phyloP scores from a whole-genome alignment of 495 filamentous ascomycete genomes.

The Niebla homalea region DNA sequence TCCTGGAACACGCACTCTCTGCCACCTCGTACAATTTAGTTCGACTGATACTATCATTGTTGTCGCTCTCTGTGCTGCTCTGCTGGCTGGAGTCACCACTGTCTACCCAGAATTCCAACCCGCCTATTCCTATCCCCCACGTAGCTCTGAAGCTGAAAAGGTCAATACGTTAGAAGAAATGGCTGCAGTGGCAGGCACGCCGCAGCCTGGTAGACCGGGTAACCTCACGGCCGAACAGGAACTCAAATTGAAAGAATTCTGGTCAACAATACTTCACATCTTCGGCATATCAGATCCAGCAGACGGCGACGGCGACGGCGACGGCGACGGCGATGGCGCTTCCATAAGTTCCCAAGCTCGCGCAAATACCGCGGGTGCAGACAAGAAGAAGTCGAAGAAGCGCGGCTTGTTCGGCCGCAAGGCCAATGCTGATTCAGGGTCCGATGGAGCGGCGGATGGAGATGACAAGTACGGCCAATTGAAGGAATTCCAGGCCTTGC shows the following conservation, averaged over 20 bases:
- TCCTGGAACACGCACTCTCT: not conserved
- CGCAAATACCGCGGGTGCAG: constrained; percentile 14
- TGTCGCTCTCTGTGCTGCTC: not conserved
- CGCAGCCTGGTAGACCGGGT: constrained; percentile 64
- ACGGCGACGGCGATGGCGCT: constrained; percentile 17
- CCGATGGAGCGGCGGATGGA: constrained; percentile 28
- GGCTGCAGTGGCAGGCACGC: constrained; percentile 28
- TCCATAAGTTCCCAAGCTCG: constrained; percentile 5
- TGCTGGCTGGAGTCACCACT: not conserved
- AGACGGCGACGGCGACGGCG: constrained; percentile 18
- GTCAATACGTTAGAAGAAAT: not conserved
- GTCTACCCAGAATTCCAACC: not conserved
- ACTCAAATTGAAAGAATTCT: constrained; percentile 76
- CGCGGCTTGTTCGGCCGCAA: constrained; percentile 50
- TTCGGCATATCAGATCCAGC: constrained; percentile 49
- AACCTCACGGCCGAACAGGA: constrained; percentile 83
- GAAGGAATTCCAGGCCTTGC: constrained; percentile 69
- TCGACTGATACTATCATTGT: no score
- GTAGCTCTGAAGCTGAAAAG: not conserved
- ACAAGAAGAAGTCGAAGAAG: constrained; percentile 57
- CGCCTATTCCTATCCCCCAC: not conserved
- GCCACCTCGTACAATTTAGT: no score
- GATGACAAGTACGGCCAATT: constrained; percentile 91
- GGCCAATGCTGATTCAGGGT: constrained; percentile 37
- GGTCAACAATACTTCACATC: constrained; percentile 62